phyloP scores from a whole-genome alignment of 768 basidiomycete genomes.

The Russula compacta region DNA sequence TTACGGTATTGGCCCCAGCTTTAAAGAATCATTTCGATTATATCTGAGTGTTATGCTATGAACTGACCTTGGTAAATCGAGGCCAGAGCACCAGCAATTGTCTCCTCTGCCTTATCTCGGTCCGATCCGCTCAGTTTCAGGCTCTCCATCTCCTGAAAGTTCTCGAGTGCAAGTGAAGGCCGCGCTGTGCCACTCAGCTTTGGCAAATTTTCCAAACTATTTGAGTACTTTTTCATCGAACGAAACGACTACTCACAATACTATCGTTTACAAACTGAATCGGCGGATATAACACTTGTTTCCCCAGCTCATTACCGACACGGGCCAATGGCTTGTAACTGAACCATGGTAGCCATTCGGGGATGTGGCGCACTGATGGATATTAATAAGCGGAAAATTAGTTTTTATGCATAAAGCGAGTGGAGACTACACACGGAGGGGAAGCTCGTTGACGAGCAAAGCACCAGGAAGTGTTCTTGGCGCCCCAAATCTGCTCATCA shows the following conservation, averaged over 20 bases:
- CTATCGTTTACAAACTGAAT: background rate
- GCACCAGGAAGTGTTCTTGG: background rate
- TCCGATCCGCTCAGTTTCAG: background rate
- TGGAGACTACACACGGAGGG: background rate
- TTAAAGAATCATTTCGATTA: background rate
- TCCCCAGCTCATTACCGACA: background rate
- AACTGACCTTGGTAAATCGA: background rate
- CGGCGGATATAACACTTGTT: background rate
- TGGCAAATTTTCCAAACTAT: no score
- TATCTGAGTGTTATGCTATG: background rate
- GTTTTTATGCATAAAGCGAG: no score
- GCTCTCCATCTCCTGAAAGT: background rate
- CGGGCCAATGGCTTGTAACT: conserved; percentile 8
- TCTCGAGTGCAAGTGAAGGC: conserved; percentile 3
- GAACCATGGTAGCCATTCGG: conserved; percentile 5
- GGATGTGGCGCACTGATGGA: background rate
- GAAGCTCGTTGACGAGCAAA: conserved; percentile 1
- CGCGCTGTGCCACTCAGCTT: conserved; percentile 4
- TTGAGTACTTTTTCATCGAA: background rate
- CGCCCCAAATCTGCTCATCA: background rate
- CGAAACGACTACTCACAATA: background rate
- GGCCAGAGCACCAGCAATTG: background rate
- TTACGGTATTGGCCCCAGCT: conserved; percentile 8
- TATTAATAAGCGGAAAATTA: no score
- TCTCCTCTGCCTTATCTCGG: background rate